These are phyloP conservation scores for Luvunga scandens DNA, from an alignment of 345 rosid species.

Conservation along the genomic window DNA sequence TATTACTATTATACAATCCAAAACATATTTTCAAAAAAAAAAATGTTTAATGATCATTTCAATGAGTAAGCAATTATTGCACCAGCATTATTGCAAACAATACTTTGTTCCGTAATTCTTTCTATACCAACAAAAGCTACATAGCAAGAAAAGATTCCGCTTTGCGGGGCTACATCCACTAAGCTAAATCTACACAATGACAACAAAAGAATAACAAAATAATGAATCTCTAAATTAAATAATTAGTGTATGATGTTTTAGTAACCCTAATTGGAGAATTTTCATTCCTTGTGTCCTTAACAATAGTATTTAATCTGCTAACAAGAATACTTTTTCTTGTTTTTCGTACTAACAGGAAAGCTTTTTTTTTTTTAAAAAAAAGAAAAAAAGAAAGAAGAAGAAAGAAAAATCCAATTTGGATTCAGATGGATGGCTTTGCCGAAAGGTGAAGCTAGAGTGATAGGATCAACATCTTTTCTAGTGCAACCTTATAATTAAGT, in stretches of 20 bases:
- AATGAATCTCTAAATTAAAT: background rate
- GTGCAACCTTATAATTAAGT: conserved; percentile 18
- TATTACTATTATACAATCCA: too few species aligned
- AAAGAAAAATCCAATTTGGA: background rate
- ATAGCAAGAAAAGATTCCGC: conserved; percentile 17
- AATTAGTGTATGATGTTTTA: background rate
- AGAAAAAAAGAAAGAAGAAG: background rate
- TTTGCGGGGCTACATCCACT: conserved; percentile 12
- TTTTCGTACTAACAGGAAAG: background rate
- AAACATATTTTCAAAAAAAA: too few species aligned
- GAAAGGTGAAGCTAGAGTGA: conserved; percentile 1
- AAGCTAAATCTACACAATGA: background rate
- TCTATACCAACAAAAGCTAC: background rate
- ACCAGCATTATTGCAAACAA: background rate
- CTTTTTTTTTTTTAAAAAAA: too few species aligned
- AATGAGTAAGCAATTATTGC: background rate
- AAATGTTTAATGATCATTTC: background rate
- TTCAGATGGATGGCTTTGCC: background rate
- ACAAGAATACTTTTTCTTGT: background rate
- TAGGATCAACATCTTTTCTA: conserved; percentile 29
- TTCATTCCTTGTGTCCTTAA: background rate
- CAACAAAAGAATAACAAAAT: background rate
- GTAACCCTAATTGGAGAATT: background rate
- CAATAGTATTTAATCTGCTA: background rate
- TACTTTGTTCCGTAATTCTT: background rate